A percentile compares a stretch with the other conserved stretches of the same genome.
Conservation (phyloP, 768 basidiomycete species). For the Boletus reticuloceps region DNA sequence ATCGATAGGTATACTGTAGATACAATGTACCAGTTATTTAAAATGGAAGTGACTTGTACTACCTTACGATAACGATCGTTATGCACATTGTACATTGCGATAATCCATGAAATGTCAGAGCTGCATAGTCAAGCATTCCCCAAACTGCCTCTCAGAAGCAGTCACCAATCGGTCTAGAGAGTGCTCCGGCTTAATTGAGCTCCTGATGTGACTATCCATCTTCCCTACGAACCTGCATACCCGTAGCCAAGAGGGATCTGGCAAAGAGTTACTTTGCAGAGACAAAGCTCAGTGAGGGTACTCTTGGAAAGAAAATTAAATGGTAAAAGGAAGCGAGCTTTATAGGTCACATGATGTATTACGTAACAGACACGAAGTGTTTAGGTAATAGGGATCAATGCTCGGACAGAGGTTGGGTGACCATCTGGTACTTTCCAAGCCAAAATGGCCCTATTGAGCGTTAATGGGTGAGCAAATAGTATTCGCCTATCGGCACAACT, state of each 20-base stretch:
- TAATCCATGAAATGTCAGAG: constrained; percentile 46
- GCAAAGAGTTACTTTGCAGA: constrained; percentile 54
- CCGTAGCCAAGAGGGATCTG: constrained; percentile 42
- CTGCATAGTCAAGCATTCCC: constrained; percentile 75
- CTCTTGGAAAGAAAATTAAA: neutral
- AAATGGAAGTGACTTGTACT: neutral
- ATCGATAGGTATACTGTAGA: neutral
- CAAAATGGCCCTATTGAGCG: constrained; percentile 59
- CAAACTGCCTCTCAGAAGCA: constrained; percentile 37
- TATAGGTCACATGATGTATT: constrained; percentile 3
- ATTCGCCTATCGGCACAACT: neutral
- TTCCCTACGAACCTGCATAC: constrained; percentile 51
- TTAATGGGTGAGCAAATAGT: neutral
- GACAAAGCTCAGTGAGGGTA: constrained; percentile 31
- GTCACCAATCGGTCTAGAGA: constrained; percentile 42
- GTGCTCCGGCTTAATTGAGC: constrained; percentile 84
- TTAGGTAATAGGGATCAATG: constrained; percentile 3
- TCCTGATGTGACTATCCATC: constrained; percentile 35
- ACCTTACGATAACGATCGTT: neutral
- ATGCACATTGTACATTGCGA: neutral
- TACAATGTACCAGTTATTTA: neutral
- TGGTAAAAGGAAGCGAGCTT: neutral
- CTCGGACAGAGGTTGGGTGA: constrained; percentile 35
- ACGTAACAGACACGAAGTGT: constrained; percentile 9
- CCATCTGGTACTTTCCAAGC: constrained; percentile 60